Evolutionary conservation across 192 early-diverging fungal genomes (phyloP).

Genomic region (Pilobolus umbonatus): DNA sequence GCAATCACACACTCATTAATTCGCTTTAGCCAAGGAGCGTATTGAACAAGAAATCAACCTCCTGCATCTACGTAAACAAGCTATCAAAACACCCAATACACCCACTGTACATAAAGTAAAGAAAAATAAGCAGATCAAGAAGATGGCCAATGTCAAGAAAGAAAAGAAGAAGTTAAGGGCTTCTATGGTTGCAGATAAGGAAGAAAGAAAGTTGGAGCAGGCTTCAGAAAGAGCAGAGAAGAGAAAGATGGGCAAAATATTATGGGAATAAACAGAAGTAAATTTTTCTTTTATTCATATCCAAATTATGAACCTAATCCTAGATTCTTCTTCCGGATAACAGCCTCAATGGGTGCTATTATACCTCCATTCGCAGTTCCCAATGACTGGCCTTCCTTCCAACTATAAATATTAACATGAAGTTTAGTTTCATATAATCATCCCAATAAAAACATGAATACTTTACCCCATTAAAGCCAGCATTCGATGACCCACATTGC

Average conservation of each 20-base stretch:
- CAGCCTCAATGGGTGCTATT: conserved; percentile 45
- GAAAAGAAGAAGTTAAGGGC: conserved; percentile 23
- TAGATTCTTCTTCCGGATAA: conserved; percentile 40
- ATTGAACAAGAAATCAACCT: conserved; percentile 17
- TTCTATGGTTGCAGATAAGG: conserved; percentile 23
- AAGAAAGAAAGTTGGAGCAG: conserved; percentile 8
- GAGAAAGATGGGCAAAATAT: conserved; percentile 18
- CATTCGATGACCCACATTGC: conserved; percentile 68
- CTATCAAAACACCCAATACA: neutral
- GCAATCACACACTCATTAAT: neutral
- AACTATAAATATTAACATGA: conserved; percentile 25
- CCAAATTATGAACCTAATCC: conserved; percentile 37
- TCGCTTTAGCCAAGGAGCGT: conserved; percentile 21
- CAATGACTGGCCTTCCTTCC: conserved; percentile 43
- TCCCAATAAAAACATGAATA: neutral
- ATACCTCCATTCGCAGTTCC: conserved; percentile 44
- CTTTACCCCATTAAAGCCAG: conserved; percentile 61
- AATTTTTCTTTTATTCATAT: neutral
- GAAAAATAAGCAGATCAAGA: conserved; percentile 14
- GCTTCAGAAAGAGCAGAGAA: conserved; percentile 14
- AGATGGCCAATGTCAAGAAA: conserved; percentile 14
- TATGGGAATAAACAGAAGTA: conserved; percentile 15
- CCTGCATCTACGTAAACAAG: conserved; percentile 14
- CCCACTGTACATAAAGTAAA: conserved; percentile 9
- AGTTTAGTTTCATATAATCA: neutral